Base-by-base conservation (phyloP, 2,329 filamentous ascomycete species). In the Didymella arachidicola region DNA sequence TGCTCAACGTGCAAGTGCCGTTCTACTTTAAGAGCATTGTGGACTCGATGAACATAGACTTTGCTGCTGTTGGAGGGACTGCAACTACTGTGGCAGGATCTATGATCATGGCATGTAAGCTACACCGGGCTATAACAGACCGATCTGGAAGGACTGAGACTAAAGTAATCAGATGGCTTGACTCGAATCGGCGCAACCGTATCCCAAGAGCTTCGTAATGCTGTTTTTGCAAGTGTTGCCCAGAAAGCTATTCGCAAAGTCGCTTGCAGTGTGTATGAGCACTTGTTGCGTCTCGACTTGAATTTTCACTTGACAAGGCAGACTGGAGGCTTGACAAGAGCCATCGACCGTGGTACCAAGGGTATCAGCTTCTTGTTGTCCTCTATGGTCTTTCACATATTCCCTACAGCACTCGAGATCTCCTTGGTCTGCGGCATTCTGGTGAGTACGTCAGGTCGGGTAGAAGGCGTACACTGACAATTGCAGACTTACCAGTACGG, bases 11-110 rank as follows among this genome's bases (percentile, higher is more conserved):
- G 16, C 93, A 99, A 80, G 92, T 99, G 45, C 95, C 95, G 0
- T 99, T 99, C 76, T 99, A 97, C 82, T 99, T 99, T 83, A 98
- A 98, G 83, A 93, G 82, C 77, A 98, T 99, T 64, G 92, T 99
- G 41, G 96, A 99, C 77, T 88, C 92, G 19, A 97, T 99, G 92
- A 99, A 99, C 76, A 86, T 99, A 67, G 95, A 99, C 77, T 89
- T 97, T 74, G 85, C 87, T n/a, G 84, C 89, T 16, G 80, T 91
- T 6, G 94, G 93, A n/a, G 93, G 93, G 7, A 97, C 93, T 0
- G 93, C 92, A 27, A 91, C 89, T 51, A 93, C 92, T 0, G 89
- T 97, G 7, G 95, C 93, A 11, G 94, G 95, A 4, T 90, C 91
- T 57, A 93, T 97, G 87, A 95, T 99, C 55, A 80, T 99, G 65